A percentile compares a stretch with the other conserved stretches of the same genome.
Evolutionary conservation across 495 filamentous ascomycete species (phyloP).

Genomic region (Astrothelium macrocarpum): DNA sequence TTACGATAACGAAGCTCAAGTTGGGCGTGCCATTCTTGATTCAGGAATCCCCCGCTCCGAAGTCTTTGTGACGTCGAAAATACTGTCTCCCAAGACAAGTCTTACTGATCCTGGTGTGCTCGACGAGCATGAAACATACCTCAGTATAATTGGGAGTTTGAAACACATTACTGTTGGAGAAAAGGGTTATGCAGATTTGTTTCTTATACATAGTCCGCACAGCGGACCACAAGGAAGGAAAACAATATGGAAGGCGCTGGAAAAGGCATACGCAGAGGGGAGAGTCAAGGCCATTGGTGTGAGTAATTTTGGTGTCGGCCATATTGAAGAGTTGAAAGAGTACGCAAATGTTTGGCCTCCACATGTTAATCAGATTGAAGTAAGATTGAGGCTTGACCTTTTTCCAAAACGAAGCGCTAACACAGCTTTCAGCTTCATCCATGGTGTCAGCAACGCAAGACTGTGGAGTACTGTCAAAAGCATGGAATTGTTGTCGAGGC

Average conservation of each 20-base stretch:
- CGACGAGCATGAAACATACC: constrained; percentile 48
- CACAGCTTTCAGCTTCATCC: constrained; percentile 48
- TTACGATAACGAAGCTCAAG: constrained; percentile 58
- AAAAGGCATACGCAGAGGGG: constrained; percentile 48
- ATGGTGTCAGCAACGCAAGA: constrained; percentile 54
- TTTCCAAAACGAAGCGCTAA: background rate
- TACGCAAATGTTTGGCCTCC: constrained; percentile 57
- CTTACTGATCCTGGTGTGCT: background rate
- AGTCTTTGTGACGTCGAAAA: constrained; percentile 61
- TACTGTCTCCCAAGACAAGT: constrained; percentile 43
- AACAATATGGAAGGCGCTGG: constrained; percentile 57
- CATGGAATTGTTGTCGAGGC: constrained; percentile 56
- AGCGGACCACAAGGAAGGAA: constrained; percentile 44
- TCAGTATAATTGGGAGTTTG: constrained; percentile 50
- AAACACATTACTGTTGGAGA: constrained; percentile 48
- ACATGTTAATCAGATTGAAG: constrained; percentile 62
- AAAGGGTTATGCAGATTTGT: constrained; percentile 59
- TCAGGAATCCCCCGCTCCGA: constrained; percentile 46
- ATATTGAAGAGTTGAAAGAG: constrained; percentile 52
- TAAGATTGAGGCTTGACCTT: constrained; percentile 16
- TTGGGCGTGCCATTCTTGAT: constrained; percentile 51
- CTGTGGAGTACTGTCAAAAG: constrained; percentile 50
- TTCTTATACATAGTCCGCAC: constrained; percentile 56
- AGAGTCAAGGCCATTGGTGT: constrained; percentile 56
- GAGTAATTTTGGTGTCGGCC: constrained; percentile 55